Evolutionary conservation across 73 alveolate genomes (phyloP).

Genomic region (Blepharisma japonicum): DNA sequence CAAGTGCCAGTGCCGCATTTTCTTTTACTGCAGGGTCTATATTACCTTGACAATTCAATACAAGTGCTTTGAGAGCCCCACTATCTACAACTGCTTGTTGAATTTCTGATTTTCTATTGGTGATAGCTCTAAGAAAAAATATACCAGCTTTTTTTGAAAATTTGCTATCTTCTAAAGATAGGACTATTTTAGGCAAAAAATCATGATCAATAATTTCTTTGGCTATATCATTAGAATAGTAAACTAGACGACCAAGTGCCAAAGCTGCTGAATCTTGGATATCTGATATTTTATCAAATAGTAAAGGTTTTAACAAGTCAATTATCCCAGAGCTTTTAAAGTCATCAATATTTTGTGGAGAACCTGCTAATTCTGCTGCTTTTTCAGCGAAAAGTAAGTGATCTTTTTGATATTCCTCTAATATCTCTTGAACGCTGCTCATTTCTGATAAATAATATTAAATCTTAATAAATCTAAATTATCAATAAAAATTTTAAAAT

Average conservation of each 20-base stretch:
- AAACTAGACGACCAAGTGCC: constrained; percentile 98
- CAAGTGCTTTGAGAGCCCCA: constrained; percentile 98
- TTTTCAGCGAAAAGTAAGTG: not conserved
- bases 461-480: no score
- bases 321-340: not conserved
- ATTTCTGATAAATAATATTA: no score
- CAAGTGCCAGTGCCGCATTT: constrained; percentile 96
- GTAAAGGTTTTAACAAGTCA: not conserved
- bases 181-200: constrained; percentile 94
- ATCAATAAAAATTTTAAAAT: no score
- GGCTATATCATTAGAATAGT: constrained; percentile 91
- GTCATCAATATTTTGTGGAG: not conserved
- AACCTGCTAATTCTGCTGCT: not conserved
- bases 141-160: constrained; percentile 98
- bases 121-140: constrained; percentile 65
- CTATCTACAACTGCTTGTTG: constrained; percentile 93
- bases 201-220: constrained; percentile 93
- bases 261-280: constrained; percentile 98
- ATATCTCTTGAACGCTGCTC: no score
- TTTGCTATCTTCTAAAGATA: constrained; percentile 96
- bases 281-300: constrained; percentile 87
- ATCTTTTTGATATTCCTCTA: not conserved
- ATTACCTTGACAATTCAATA: constrained; percentile 92
- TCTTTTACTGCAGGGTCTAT: constrained; percentile 98
- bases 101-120: not conserved